phyloP scores from a whole-genome alignment of 257 asterid species.

The Solanum paucissectum region DNA sequence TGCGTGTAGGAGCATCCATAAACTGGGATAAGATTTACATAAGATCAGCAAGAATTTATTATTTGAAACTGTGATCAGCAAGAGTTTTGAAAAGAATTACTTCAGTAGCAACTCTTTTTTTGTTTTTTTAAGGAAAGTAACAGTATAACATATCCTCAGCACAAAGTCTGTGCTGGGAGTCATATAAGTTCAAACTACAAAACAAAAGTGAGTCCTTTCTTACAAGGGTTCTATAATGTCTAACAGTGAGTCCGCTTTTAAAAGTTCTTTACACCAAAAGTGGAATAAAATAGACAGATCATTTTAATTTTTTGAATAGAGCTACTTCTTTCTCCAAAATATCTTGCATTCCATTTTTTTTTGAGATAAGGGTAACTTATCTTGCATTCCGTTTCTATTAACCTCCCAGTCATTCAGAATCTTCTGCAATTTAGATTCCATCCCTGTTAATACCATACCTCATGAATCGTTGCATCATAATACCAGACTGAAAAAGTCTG shows the following conservation, averaged over 20 bases:
- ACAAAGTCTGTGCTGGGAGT: not conserved
- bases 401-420: not conserved
- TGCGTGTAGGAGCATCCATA: constrained; percentile 83
- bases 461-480: not conserved
- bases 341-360: not conserved
- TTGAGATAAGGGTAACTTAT: not conserved
- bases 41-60: not conserved
- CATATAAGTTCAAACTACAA: not conserved
- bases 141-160: not conserved
- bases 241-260: not conserved
- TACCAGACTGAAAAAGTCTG: not conserved
- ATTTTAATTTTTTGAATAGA: not conserved
- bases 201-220: not conserved
- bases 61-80: not conserved
- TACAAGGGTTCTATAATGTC: not conserved
- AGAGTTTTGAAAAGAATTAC: not conserved
- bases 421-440: not conserved
- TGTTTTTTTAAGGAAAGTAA: not conserved
- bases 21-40: constrained; percentile 36
- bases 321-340: not conserved
- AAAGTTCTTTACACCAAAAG: not conserved
- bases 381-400: not conserved
- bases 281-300: not conserved
- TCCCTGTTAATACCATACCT: not conserved
- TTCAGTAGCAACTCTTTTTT: not conserved